Base-by-base conservation (phyloP, 176 grass and related monocot genomes). In the Coix lacrymajobi region DNA sequence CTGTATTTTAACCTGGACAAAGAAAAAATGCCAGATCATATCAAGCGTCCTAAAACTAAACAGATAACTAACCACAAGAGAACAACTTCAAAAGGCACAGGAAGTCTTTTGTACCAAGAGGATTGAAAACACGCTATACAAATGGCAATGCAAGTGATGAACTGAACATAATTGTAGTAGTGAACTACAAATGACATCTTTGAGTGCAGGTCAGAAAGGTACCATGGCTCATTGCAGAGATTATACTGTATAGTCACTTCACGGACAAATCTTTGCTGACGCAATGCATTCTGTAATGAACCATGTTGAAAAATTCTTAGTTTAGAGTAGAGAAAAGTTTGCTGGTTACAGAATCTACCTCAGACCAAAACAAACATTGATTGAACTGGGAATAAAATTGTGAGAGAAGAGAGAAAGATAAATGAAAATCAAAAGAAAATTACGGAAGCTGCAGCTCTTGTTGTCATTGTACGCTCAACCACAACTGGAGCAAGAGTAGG, bases 191-290 rank as follows among this genome's bases (percentile, higher is more conserved):
- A 52, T 63, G 48, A 32, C 45, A 39, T 33, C 45, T 44, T 15
- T 39, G 71, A 75, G 65, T 30, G 68, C 34, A 80, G 13, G 79
- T 58, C 17, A n/a, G 68, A 39, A 74, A 69, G 66, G 60, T 91
- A 98, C 96, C 96, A 98, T 83, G 96, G 96, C 30, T 98, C 96
- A 52, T 93, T 98, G 82, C 92, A 98, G 40, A 98, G 96, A 79
- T 93, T 98, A 77, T 95, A 98, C 73, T 93, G 90, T 83, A 98
- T 91, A 30, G 96, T 98, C 39, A 98, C 96, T 84, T 98, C 96
- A 30, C 92, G 90, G 54, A 95, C 90, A 90, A 93, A 98, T 76
- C 83, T 95, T 75, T 98, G 92, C 49, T 98, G 92, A 20, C 89
- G 89, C 61, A 94, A 91, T 66, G 96, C 96, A 93, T 98, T 95